Evolutionary conservation across 2,329 filamentous ascomycete genomes (phyloP), one percentile per base, ranked within the genome.

Genomic region (Fusarium ramigenum): DNA sequence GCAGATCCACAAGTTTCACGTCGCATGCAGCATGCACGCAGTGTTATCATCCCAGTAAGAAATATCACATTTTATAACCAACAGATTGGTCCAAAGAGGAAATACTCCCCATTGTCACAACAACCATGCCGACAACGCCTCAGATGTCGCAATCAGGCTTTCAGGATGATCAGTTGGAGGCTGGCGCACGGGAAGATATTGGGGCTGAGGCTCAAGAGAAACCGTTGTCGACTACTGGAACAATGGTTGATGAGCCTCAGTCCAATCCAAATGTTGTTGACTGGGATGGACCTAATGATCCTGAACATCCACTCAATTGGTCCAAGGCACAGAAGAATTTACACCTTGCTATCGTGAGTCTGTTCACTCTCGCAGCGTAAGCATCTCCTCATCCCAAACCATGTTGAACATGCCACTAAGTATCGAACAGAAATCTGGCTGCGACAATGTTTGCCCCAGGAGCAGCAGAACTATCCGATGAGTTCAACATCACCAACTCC

Each of bases 261-360:
- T 4, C 57, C 4, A 43, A 49, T 37, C 36, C 62, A 1, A 62
- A 68, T 19, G 79, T 89, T 23, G 85, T 93, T 23, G 90, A 93
- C 75, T 93, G 91, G 82, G 86, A 88, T 25, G 87, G 79, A 1
- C 75, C 85, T 3, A 81, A 88, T 69, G 90, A 92, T 72, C 84
- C 85, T 9, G 83, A 85, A 9, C 91, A 93, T 72, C 91, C 92
- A 0, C 85, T 87, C 61, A 92, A 92, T 76, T 93, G 92, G 91
- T 80, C 87, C 0, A 78, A 89, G 52, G 81, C 80, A 42, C 80
- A 80, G 63, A 81, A 81, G 37, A 84, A 84, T 75, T 73, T 81
- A 4, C 84, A 85, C 34, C 81, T 89, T 5, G 75, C 75, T 6
- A 77, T 88, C 4, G 82, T 90, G 6, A 85, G 86, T 1, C 69